Evolutionary conservation across 192 early-diverging fungal genomes (phyloP).

Genomic region (Coemansia asiatica): DNA sequence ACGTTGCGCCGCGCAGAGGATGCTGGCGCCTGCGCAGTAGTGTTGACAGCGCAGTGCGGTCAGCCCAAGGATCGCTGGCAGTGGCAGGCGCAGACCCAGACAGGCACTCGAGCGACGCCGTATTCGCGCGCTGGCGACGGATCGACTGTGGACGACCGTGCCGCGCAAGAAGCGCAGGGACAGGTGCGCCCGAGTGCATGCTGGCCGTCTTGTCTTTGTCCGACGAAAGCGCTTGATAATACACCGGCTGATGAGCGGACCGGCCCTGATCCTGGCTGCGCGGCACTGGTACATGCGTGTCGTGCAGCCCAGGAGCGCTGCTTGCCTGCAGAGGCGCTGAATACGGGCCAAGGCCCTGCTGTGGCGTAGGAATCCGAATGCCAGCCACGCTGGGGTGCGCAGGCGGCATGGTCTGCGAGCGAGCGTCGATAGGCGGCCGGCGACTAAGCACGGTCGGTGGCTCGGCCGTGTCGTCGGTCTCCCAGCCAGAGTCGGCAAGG

Average conservation of each 20-base stretch:
- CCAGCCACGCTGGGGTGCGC: slow-evolving; percentile 9
- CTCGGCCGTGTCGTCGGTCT: slow-evolving; percentile 43
- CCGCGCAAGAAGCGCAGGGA: slow-evolving; percentile 13
- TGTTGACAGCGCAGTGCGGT: slow-evolving; percentile 28
- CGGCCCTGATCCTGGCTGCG: no score
- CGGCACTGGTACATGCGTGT: no score
- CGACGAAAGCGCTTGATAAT: slow-evolving; percentile 32
- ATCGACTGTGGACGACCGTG: slow-evolving; percentile 36
- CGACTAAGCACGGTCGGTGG: neutral
- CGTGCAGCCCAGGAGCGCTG: neutral
- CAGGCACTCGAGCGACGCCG: slow-evolving; percentile 42
- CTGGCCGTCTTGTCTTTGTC: neutral
- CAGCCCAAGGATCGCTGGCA: slow-evolving; percentile 4
- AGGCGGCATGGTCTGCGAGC: neutral
- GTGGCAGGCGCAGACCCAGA: slow-evolving; percentile 11
- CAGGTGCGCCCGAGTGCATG: neutral
- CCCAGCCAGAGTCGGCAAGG: slow-evolving; percentile 45
- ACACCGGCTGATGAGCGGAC: slow-evolving; percentile 21
- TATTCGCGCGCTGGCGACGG: slow-evolving; percentile 46
- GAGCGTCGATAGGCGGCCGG: neutral
- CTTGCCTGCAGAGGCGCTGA: slow-evolving; percentile 32
- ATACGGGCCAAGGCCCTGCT: slow-evolving; percentile 18
- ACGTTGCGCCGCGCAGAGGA: slow-evolving; percentile 41
- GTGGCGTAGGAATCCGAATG: slow-evolving; percentile 33
- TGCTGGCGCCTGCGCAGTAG: slow-evolving; percentile 47